These are phyloP conservation scores for Trifolium dubium DNA, from an alignment of 306 rosid genomes.

Conservation along the genomic window DNA sequence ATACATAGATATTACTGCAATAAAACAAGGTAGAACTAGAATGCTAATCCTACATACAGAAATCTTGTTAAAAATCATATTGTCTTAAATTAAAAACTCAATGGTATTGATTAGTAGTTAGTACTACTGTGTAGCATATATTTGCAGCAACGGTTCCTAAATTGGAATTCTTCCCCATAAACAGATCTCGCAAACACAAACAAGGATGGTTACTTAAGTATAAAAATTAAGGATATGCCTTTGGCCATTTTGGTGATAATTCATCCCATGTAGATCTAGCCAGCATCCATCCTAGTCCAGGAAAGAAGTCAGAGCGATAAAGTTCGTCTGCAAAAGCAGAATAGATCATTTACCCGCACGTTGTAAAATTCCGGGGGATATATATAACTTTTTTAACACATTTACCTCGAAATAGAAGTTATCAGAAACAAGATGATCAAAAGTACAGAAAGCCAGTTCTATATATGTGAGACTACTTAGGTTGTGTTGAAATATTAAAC, in stretches of 20 bases:
- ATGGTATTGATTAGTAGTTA: not conserved
- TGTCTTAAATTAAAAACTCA: not conserved
- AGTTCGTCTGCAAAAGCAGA: slow-evolving; percentile 77
- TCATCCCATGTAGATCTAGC: slow-evolving; percentile 88
- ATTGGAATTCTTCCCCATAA: slow-evolving; percentile 23
- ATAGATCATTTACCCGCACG: slow-evolving; percentile 37
- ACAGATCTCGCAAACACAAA: slow-evolving; percentile 32
- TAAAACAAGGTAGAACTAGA: slow-evolving; percentile 8
- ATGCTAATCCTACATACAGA: not conserved
- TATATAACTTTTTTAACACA: slow-evolving; percentile 14
- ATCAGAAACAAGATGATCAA: slow-evolving; percentile 16
- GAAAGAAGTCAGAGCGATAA: slow-evolving; percentile 96
- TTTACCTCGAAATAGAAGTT: slow-evolving; percentile 25
- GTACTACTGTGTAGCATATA: slow-evolving; percentile 11
- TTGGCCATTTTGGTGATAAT: slow-evolving; percentile 99
- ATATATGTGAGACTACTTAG: slow-evolving; percentile 2
- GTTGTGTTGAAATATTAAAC: slow-evolving; percentile 23
- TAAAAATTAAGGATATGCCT: slow-evolving; percentile 88
- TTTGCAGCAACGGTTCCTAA: slow-evolving; percentile 15
- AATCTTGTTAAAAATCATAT: slow-evolving; percentile 16
- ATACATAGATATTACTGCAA: slow-evolving; percentile 37
- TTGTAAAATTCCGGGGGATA: not conserved
- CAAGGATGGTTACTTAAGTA: slow-evolving; percentile 40
- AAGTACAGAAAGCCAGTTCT: slow-evolving; percentile 15
- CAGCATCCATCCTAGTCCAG: slow-evolving; percentile 98